Conservation (phyloP, 2,329 filamentous ascomycete species). For the Penicillium sp. region DNA sequence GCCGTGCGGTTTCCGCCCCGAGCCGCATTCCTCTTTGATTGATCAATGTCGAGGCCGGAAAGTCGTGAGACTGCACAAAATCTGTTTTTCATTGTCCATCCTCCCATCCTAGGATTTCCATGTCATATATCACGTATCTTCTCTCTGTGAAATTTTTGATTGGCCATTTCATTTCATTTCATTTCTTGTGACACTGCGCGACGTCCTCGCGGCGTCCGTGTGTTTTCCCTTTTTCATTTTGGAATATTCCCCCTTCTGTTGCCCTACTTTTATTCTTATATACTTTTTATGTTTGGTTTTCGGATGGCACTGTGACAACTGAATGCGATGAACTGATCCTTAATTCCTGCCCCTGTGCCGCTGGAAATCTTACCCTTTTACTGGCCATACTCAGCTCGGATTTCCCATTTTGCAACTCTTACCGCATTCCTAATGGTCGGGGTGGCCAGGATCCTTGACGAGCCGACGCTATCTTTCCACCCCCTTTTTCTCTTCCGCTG, state of each 20-base stretch:
- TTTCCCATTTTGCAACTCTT: constrained; percentile 5
- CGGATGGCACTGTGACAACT: constrained; percentile 21
- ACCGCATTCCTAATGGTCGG: constrained; percentile 23
- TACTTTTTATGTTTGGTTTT: constrained; percentile 15
- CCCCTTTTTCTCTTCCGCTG: constrained; percentile 3
- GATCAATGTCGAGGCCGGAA: not conserved
- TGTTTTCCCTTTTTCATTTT: constrained; percentile 26
- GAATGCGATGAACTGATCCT: constrained; percentile 20
- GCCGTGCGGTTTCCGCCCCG: not conserved
- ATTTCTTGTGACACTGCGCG: constrained; percentile 24
- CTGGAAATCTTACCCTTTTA: constrained; percentile 16
- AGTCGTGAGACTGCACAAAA: constrained; percentile 25
- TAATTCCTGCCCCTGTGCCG: constrained; percentile 14
- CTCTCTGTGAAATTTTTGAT: constrained; percentile 25
- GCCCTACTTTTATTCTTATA: constrained; percentile 16
- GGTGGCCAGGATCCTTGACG: constrained; percentile 18
- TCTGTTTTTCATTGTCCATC: constrained; percentile 25
- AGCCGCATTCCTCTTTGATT: not conserved
- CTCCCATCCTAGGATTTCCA: constrained; percentile 20
- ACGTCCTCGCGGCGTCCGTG: constrained; percentile 15
- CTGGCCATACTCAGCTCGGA: constrained; percentile 18
- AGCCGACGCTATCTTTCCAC: constrained; percentile 17
- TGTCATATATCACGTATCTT: constrained; percentile 29
- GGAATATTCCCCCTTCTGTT: constrained; percentile 40
- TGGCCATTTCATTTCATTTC: constrained; percentile 19